Conservation (phyloP, 805 yeast species). For the Lipomyces starkeyi region DNA sequence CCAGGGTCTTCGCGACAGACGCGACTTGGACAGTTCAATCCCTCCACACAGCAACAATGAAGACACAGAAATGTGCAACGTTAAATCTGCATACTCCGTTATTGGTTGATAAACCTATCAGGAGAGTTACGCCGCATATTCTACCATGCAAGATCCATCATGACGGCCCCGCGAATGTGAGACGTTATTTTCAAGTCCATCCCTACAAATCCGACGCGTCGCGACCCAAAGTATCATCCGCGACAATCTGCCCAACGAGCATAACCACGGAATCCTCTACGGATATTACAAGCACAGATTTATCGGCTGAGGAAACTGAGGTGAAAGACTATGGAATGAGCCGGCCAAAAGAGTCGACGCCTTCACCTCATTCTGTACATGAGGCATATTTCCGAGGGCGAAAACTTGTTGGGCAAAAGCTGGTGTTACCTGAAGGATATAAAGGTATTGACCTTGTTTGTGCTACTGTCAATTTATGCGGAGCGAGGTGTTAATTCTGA, state of each 20-base stretch:
- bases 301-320: neutral
- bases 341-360: conserved; percentile 1
- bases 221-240: neutral
- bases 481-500: neutral
- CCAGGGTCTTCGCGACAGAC: neutral
- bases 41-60: neutral
- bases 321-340: neutral
- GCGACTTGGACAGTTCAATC: neutral
- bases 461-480: neutral
- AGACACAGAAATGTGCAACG: neutral
- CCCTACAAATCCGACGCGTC: neutral
- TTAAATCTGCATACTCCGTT: neutral
- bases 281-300: neutral
- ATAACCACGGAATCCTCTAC: neutral
- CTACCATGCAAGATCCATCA: conserved; percentile 32
- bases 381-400: conserved; percentile 36
- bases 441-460: conserved; percentile 9
- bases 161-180: conserved; percentile 33
- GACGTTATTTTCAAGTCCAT: conserved; percentile 16
- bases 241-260: neutral
- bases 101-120: neutral
- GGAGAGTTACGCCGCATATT: conserved; percentile 16
- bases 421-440: conserved; percentile 19
- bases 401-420: conserved; percentile 20
- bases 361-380: neutral